Evolutionary conservation across 73 alveolate genomes (phyloP).

Genomic region (Paramecium caudatum): DNA sequence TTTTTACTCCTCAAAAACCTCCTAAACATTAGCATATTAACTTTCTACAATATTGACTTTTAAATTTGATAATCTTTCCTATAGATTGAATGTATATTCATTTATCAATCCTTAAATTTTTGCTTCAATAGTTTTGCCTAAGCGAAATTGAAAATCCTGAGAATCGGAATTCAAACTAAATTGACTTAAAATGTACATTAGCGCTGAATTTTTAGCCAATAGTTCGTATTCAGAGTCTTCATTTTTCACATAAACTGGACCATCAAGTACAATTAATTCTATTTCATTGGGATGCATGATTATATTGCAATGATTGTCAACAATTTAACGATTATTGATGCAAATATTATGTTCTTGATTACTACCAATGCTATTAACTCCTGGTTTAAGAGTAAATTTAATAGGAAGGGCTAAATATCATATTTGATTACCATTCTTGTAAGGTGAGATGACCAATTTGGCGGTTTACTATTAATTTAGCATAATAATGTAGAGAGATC

Average conservation of each 20-base stretch:
- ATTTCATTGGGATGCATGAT: neutral
- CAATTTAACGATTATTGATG: neutral
- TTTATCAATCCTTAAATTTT: conserved; percentile 4
- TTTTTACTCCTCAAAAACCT: no score
- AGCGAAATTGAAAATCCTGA: neutral
- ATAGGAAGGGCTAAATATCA: conserved; percentile 18
- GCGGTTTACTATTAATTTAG: conserved; percentile 24
- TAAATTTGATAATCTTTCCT: neutral
- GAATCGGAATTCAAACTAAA: conserved; percentile 28
- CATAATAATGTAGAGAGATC: neutral
- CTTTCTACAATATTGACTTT: neutral
- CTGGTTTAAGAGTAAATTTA: neutral
- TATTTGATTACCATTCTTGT: conserved; percentile 1
- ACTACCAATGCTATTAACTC: conserved; percentile 26
- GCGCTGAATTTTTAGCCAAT: conserved; percentile 21
- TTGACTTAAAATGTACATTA: conserved; percentile 34
- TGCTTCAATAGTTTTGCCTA: conserved; percentile 25
- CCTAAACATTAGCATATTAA: conserved; percentile 3
- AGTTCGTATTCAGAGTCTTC: conserved; percentile 27
- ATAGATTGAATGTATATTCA: neutral
- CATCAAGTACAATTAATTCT: conserved; percentile 43
- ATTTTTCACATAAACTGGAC: conserved; percentile 20
- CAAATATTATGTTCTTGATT: conserved; percentile 2
- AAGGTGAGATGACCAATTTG: conserved; percentile 23
- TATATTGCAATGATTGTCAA: conserved; percentile 12